Evolutionary conservation across 2,329 filamentous ascomycete species (phyloP).

Genomic region (Colletotrichum horii): DNA sequence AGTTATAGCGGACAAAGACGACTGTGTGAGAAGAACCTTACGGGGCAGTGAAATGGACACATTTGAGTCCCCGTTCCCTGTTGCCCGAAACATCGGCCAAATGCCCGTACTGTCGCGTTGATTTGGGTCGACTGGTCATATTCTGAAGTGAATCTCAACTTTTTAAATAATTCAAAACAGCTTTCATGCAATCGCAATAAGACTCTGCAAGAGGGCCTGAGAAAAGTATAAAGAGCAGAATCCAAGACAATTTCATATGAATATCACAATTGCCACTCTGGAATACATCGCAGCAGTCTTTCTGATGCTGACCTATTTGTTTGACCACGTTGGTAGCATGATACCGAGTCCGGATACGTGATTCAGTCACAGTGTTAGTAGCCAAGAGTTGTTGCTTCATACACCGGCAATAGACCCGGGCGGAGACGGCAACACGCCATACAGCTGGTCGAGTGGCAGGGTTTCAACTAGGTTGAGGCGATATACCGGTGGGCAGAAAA

Average conservation of each 20-base stretch:
- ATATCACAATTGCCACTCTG: too few species aligned
- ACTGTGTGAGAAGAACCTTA: too few species aligned
- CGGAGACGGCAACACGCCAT: too few species aligned
- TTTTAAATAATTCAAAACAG: background rate
- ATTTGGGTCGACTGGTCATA: background rate
- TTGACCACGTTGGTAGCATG: background rate
- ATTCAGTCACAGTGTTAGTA: background rate
- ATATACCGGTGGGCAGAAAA: accelerated
- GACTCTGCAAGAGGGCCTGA: background rate
- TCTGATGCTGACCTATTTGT: background rate
- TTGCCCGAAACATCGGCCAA: background rate
- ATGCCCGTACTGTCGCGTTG: accelerated
- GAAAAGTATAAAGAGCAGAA: background rate
- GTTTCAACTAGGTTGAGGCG: too few species aligned
- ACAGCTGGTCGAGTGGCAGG: too few species aligned
- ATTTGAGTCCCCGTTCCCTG: background rate
- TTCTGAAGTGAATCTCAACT: background rate
- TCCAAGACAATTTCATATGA: background rate
- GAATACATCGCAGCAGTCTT: too few species aligned
- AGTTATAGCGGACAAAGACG: background rate
- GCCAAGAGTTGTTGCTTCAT: background rate
- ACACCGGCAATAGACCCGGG: background rate
- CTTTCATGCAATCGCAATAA: background rate
- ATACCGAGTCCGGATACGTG: background rate
- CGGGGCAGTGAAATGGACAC: background rate